A percentile compares a stretch with the other conserved stretches of the same genome.
Evolutionary conservation across 345 rosid genomes (phyloP).

Genomic region (Dipteronia sinensis): DNA sequence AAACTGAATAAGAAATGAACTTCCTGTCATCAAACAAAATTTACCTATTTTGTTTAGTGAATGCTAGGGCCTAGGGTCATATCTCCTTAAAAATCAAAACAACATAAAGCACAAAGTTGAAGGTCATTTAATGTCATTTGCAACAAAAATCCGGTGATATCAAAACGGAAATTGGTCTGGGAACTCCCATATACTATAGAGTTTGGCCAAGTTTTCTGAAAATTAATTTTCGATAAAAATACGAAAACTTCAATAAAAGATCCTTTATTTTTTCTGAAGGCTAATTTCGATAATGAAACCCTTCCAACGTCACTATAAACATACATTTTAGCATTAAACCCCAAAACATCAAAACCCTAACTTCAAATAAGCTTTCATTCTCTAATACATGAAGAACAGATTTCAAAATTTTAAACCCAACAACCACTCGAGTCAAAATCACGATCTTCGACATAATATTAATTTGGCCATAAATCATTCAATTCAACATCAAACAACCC

Average conservation of each 20-base stretch:
- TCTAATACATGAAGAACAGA: background rate
- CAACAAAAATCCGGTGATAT: too few species aligned
- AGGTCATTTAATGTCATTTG: too few species aligned
- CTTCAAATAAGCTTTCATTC: background rate
- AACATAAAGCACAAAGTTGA: too few species aligned
- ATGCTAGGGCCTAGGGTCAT: too few species aligned
- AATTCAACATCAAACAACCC: constrained; percentile 1
- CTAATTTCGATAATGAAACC: background rate
- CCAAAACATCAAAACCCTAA: background rate
- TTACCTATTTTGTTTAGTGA: too few species aligned
- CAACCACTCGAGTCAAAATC: background rate
- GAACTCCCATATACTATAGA: too few species aligned
- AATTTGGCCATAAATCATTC: background rate
- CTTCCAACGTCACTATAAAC: background rate
- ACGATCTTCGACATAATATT: background rate
- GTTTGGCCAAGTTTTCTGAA: background rate
- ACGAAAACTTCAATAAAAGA: background rate
- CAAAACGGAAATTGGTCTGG: too few species aligned
- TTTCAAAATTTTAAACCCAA: background rate
- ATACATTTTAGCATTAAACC: background rate
- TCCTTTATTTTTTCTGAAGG: background rate
- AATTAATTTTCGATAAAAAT: background rate
- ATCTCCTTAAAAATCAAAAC: too few species aligned
- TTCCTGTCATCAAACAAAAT: too few species aligned
- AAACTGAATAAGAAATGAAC: too few species aligned